Base-by-base conservation (phyloP, 345 rosid species). In the Lumnitzera racemosa region DNA sequence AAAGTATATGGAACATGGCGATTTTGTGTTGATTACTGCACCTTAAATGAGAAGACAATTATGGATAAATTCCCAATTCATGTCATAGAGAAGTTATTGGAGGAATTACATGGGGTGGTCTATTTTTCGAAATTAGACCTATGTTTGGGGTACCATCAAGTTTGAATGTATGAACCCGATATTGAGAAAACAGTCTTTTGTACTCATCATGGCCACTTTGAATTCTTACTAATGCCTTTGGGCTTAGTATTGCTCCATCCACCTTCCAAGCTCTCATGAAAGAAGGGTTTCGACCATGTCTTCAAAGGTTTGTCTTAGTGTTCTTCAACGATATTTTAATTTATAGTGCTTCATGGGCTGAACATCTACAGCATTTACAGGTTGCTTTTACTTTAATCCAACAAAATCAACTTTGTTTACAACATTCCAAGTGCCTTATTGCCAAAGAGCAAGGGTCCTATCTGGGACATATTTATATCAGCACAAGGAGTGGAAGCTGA, bases 41-140 rank as follows among this genome's bases (percentile, higher is more conserved):
- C 43, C 1, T 36, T 36, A 13, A 50, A 14, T 3, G 10, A 15
- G 6, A 50, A 50, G 5, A 14, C 11, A 14, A 3, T 14, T 2
- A 14, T 4, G 5, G 16, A 15, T 5, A 14, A 15, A 13, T 50
- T 17, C 4, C n/a, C 5, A n/a, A 50, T 14, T 4, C 29, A 2
- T 27, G 29, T 27, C 29, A 27, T 27, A 2, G 29, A 27, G 4
- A 4, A 27, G 29, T 17, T 50, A 13, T 13, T 50, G 10, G 53
- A 50, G 10, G 53, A 50, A 13, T 13, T 17, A 1, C 53, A 50
- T 50, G n/a, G 53, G 11, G 10, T n/a, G 2, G 13, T 1, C 3
- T 50, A 15, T 16, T 58, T 36, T 43, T 13, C 61, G 10, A 58
- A 58, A 16, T 13, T 58, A 15, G 61, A 58, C 20, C 16, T 58